Evolutionary conservation across 257 asterid genomes (phyloP).

Genomic region (Vinca minor): DNA sequence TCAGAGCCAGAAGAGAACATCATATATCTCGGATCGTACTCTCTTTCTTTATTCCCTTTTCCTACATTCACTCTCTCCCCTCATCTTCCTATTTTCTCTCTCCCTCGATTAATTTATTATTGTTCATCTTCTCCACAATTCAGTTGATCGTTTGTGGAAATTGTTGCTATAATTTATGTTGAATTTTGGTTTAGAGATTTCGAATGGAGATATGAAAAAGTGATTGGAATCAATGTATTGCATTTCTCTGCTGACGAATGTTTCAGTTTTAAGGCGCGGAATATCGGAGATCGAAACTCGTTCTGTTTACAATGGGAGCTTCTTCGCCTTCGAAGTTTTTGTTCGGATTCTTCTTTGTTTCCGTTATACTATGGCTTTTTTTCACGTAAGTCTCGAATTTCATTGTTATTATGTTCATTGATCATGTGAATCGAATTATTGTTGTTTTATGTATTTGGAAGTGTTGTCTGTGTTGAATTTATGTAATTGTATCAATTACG

Average conservation of each 20-base stretch:
- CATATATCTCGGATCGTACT: conserved; percentile 53
- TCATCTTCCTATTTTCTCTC: conserved; percentile 18
- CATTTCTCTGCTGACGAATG: conserved; percentile 4
- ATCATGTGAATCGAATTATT: not conserved
- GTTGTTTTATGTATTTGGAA: not conserved
- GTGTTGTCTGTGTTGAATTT: not conserved
- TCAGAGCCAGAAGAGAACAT: no score
- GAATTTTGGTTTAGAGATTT: conserved; percentile 9
- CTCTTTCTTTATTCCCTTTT: conserved; percentile 24
- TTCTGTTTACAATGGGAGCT: conserved; percentile 50
- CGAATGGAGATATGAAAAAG: conserved; percentile 13
- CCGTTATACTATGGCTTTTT: conserved; percentile 76
- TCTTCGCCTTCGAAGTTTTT: conserved; percentile 91
- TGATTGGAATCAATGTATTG: conserved; percentile 8
- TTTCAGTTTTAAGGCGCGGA: conserved; percentile 4
- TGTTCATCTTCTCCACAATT: no score
- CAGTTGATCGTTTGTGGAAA: not conserved
- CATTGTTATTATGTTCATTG: no score
- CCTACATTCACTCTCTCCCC: conserved; percentile 41
- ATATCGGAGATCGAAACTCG: conserved; percentile 16
- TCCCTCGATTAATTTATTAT: conserved; percentile 11
- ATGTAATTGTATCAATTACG: not conserved
- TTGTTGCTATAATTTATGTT: not conserved
- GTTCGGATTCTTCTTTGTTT: conserved; percentile 71
- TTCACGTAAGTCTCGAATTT: conserved; percentile 54